Evolutionary conservation across 2,329 filamentous ascomycete genomes (phyloP), one percentile per base, ranked within the genome.

Genomic region (Fusarium fracticaudum): DNA sequence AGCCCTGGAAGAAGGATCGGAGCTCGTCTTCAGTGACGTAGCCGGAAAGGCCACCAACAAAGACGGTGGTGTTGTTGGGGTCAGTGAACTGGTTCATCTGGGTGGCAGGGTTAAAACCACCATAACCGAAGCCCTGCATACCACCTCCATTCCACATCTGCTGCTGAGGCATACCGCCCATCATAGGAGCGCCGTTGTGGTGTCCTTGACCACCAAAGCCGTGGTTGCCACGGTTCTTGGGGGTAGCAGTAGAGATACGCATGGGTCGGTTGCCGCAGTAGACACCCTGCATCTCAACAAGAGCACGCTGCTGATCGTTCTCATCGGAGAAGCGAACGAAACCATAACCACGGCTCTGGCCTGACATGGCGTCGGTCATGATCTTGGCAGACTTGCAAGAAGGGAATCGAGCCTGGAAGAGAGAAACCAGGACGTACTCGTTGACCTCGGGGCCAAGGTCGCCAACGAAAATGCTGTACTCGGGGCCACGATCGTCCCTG

Each of bases 351-450:
- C 96, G 95, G 74, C 95, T 98, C 90, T 98, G 96, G 78, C 96
- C 96, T 74, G 93, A 97, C 85, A 98, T 96, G 71, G 96, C 96
- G 81, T 99, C 96, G 70, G 96, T 98, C 96, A 99, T 99, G 85
- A 99, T 99, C 90, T 99, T 99, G 80, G 96, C 96, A 43, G 95
- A 98, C 88, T 98, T 98, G 93, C 96, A 98, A 14, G 95, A 97
- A 1, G 93, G 93, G 88, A 97, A 99, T 71, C 96, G 94, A 81
- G 92, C 93, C 86, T 98, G 96, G 90, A 99, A 99, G 58, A 99
- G 92, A 33, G 95, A 97, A 61, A 98, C 96, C 69, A 99, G 88
- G 66, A 98, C 96, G 80, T 97, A 98, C 86, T 99, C 96, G 84
- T 98, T 99, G 78, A 99, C 96, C 85, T 99, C 96, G 13, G 97